Conservation (phyloP, 164 flowering plant species). For the Chimonanthus praecox region DNA sequence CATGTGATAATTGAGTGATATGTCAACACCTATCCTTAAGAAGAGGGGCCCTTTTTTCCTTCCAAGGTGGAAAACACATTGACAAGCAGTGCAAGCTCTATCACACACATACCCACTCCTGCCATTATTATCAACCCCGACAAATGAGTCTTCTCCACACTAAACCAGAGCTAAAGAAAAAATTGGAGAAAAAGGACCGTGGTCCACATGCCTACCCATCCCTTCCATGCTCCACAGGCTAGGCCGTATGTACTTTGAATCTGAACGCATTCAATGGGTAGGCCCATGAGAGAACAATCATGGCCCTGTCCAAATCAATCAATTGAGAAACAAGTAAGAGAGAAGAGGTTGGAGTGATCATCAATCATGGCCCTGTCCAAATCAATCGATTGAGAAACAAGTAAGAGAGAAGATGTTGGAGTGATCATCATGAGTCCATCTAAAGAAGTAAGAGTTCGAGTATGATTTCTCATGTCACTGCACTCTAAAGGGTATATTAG, state of each 20-base stretch:
- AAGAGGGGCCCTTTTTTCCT: slow-evolving; percentile 39
- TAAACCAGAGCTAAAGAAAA: slow-evolving; percentile 15
- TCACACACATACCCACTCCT: slow-evolving; percentile 35
- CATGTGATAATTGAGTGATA: slow-evolving; percentile 23
- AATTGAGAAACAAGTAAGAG: too few species aligned
- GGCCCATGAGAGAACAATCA: not conserved
- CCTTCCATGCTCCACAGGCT: not conserved
- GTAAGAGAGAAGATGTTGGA: too few species aligned
- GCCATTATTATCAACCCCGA: slow-evolving; percentile 26
- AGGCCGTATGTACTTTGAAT: not conserved
- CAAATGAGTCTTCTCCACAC: slow-evolving; percentile 25
- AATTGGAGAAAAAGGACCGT: not conserved
- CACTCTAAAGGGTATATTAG: too few species aligned
- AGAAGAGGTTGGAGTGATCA: too few species aligned
- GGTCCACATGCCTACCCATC: not conserved
- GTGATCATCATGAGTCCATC: too few species aligned
- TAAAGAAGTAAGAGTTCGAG: too few species aligned
- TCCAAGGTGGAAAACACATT: slow-evolving; percentile 50
- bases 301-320: not conserved
- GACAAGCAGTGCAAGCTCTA: slow-evolving; percentile 44
- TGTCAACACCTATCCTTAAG: slow-evolving; percentile 37
- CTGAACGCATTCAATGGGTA: not conserved
- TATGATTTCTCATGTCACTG: too few species aligned
- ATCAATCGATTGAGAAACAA: too few species aligned
- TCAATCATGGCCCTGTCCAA: not conserved